These are phyloP conservation scores for Penicillium sp. DNA, from an alignment of 2,329 filamentous ascomycete species.

Conservation along the genomic window DNA sequence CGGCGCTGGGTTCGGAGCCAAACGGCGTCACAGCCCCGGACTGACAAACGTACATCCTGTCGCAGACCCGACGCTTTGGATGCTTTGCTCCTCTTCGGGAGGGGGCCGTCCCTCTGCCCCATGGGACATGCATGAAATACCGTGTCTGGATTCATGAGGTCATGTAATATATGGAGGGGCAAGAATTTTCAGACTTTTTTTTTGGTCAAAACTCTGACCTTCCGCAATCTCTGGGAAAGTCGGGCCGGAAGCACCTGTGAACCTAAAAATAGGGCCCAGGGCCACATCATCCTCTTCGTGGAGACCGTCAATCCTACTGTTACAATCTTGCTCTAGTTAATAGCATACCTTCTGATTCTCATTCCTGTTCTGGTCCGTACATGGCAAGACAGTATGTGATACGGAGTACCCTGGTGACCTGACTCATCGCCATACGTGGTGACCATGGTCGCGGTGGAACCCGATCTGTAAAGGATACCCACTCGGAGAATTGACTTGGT, in stretches of 20 bases:
- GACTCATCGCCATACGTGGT: neutral
- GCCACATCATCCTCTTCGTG: conserved; percentile 6
- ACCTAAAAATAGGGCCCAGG: conserved; percentile 8
- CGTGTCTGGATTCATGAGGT: conserved; percentile 3
- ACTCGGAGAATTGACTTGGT: neutral
- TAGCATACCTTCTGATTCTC: neutral
- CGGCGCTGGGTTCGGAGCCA: conserved; percentile 35
- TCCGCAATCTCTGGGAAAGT: conserved; percentile 1
- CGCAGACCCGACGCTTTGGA: conserved; percentile 30
- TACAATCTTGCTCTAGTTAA: neutral
- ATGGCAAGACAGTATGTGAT: too few species aligned
- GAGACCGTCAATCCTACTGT: neutral
- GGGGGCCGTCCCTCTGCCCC: conserved; percentile 13
- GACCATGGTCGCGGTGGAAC: neutral
- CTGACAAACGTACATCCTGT: conserved; percentile 7
- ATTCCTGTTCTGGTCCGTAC: neutral
- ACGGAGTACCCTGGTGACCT: neutral
- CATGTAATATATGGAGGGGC: neutral
- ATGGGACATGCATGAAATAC: conserved; percentile 23
- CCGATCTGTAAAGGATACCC: neutral
- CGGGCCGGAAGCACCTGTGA: conserved; percentile 4
- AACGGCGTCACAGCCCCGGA: conserved; percentile 10
- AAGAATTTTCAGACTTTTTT: neutral
- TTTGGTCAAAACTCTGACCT: neutral
- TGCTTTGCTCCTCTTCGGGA: conserved; percentile 15